Percentiles rank a stretch among this genome's conserved stretches.
Evolutionary conservation across 371 early-diverging fungal species (phyloP).

Genomic region (Mortierella sp.): DNA sequence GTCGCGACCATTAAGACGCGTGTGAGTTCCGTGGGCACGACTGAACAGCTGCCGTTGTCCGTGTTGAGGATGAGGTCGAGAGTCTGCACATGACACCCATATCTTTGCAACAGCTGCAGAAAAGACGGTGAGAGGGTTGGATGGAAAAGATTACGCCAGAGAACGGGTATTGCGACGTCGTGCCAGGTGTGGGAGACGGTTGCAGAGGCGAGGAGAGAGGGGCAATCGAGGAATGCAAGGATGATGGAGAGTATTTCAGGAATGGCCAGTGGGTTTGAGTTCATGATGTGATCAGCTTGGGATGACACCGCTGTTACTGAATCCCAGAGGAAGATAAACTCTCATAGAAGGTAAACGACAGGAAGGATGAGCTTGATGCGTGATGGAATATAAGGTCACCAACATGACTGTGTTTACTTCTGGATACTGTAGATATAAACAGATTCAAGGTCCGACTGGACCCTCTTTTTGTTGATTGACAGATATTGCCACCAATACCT

Average conservation of each 20-base stretch:
- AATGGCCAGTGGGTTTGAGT: slow-evolving; percentile 7
- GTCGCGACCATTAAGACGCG: slow-evolving; percentile 8
- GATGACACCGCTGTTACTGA: background rate
- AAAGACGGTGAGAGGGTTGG: slow-evolving; percentile 8
- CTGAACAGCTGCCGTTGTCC: background rate
- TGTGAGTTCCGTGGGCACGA: slow-evolving; percentile 29
- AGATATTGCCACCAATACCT: too few species aligned
- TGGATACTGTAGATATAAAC: too few species aligned
- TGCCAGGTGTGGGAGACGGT: slow-evolving; percentile 23
- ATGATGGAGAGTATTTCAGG: slow-evolving; percentile 31
- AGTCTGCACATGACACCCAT: slow-evolving; percentile 16
- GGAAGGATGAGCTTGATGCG: too few species aligned
- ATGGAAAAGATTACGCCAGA: slow-evolving; percentile 13
- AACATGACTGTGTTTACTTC: too few species aligned
- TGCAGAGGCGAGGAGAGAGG: background rate
- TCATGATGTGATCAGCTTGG: background rate
- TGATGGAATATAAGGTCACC: too few species aligned
- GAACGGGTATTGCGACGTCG: slow-evolving; percentile 3
- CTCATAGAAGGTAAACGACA: too few species aligned
- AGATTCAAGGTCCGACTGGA: too few species aligned
- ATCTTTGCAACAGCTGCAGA: slow-evolving; percentile 4
- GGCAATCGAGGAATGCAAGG: slow-evolving; percentile 13
- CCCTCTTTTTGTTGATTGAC: too few species aligned
- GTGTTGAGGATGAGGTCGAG: slow-evolving; percentile 20
- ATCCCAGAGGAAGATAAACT: too few species aligned